phyloP scores from a whole-genome alignment of 2,329 filamentous ascomycete genomes.

The Monilinia fructigena region DNA sequence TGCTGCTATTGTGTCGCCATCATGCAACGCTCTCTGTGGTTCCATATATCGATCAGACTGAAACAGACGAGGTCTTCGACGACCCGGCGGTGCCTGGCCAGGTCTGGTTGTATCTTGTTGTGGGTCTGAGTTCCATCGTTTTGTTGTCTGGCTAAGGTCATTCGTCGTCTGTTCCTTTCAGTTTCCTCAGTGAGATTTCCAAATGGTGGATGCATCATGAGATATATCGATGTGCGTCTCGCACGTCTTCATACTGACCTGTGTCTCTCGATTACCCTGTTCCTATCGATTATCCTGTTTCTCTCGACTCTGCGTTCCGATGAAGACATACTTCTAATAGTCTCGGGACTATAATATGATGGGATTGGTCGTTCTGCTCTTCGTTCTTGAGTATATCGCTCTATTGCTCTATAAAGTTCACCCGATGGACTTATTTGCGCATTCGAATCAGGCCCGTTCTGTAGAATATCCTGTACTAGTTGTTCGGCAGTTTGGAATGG shows the following conservation, averaged over 20 bases:
- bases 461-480: conserved; percentile 44
- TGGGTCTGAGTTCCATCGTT: conserved; percentile 22
- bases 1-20: conserved; percentile 22
- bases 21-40: conserved; percentile 31
- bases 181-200: conserved; percentile 20
- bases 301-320: conserved; percentile 14
- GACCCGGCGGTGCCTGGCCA: conserved; percentile 22
- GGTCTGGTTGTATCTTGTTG: conserved; percentile 24
- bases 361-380: conserved; percentile 4
- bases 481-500: conserved; percentile 36
- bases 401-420: conserved; percentile 47
- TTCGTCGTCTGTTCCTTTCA: conserved; percentile 18
- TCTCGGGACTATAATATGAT: conserved; percentile 4
- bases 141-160: not conserved
- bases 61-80: conserved; percentile 31
- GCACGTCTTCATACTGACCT: conserved; percentile 31
- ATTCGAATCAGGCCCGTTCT: conserved; percentile 41
- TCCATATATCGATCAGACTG: conserved; percentile 38
- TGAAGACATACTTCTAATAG: conserved; percentile 17
- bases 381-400: conserved; percentile 27
- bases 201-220: conserved; percentile 26
- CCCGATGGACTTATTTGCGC: conserved; percentile 45
- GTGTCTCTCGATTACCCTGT: not conserved
- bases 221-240: conserved; percentile 2
- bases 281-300: not conserved